phyloP scores from a whole-genome alignment of 2,329 filamentous ascomycete species.

The Exophiala xenobiotica region DNA sequence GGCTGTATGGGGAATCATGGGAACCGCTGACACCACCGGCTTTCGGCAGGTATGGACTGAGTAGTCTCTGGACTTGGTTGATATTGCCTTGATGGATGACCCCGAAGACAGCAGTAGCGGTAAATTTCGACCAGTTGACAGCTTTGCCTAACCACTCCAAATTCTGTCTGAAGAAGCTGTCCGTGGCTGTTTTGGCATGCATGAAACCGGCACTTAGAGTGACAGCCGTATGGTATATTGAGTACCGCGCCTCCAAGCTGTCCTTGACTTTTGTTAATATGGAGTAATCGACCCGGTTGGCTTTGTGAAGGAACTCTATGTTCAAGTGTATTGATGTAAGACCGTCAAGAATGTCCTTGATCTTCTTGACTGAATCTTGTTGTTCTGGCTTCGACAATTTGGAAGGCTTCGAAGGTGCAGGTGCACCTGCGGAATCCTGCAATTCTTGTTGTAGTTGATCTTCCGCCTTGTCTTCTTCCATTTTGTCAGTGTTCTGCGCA shows the following conservation, averaged over 20 bases:
- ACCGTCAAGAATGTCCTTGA: constrained; percentile 70
- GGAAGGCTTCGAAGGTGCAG: constrained; percentile 51
- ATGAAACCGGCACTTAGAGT: constrained; percentile 99
- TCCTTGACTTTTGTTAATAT: constrained; percentile 96
- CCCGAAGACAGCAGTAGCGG: constrained; percentile 89
- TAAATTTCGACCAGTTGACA: constrained; percentile 99
- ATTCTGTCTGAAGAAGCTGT: constrained; percentile 98
- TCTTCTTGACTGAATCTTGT: constrained; percentile 55
- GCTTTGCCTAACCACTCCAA: constrained; percentile 97
- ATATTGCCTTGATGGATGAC: constrained; percentile 97
- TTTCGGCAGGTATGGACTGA: constrained; percentile 90
- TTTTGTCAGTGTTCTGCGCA: constrained; percentile 25
- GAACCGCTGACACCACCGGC: constrained; percentile 63
- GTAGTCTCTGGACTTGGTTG: constrained; percentile 84
- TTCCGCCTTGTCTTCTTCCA: constrained; percentile 48
- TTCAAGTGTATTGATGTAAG: constrained; percentile 93
- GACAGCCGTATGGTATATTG: constrained; percentile 96
- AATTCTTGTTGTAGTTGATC: constrained; percentile 59
- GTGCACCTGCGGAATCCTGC: constrained; percentile 40
- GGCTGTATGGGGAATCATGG: constrained; percentile 86
- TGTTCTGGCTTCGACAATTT: constrained; percentile 49
- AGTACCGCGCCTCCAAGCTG: constrained; percentile 91
- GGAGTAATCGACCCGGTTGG: constrained; percentile 86
- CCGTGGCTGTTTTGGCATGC: constrained; percentile 97
- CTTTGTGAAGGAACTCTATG: constrained; percentile 93